Base-by-base conservation (phyloP, 1,284 basidiomycete species). In the Gomphus bonarii region DNA sequence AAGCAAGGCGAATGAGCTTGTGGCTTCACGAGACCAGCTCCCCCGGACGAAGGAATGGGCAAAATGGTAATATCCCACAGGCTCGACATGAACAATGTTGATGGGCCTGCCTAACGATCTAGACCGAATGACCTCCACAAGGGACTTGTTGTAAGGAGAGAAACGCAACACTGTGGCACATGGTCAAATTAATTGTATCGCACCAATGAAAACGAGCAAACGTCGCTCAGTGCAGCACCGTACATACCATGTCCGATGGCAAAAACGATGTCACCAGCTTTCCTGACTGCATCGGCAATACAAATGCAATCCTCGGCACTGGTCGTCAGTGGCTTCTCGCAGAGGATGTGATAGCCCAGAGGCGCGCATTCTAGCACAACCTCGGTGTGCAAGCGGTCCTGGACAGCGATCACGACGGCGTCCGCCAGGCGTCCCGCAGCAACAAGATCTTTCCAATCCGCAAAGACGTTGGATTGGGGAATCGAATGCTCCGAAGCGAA, bases 271-370 rank as follows among this genome's bases (percentile, higher is more conserved):
- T 58, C 43, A 58, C 78, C 79, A 2, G 81, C 77, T 36, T 81
- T 75, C 66, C 79, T 80, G 22, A 92, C 76, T 0, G 82, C 85
- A 48, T 74, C 73, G 59, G 88, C 82, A 75, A 93, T 92, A 65
- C 72, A 74, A 52, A 92, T 68, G 61, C 90, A 88, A 60, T 90
- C 88, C 52, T 76, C 73, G 40, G 88, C 65, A 55, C 68, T 78
- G 1, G 88, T 91, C 1, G 89, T 88, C 86, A 94, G 90, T 0
- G 90, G 91, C 67, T 93, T 94, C 75, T 94, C 90, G 67, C 90
- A 91, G 28, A 94, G 75, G 57, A 94, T 88, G 65, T 91, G 82
- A 66, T 93, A 93, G 1, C 89, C 88, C 65, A 88, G 86, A 55
- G 75, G 76, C 1, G 84, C 82, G 68, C 91, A 92, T 0, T 84